A percentile compares a stretch with the other conserved stretches of the same genome.
phyloP scores from a whole-genome alignment of 2,329 filamentous ascomycete species.

The Penicillium verrucosum region DNA sequence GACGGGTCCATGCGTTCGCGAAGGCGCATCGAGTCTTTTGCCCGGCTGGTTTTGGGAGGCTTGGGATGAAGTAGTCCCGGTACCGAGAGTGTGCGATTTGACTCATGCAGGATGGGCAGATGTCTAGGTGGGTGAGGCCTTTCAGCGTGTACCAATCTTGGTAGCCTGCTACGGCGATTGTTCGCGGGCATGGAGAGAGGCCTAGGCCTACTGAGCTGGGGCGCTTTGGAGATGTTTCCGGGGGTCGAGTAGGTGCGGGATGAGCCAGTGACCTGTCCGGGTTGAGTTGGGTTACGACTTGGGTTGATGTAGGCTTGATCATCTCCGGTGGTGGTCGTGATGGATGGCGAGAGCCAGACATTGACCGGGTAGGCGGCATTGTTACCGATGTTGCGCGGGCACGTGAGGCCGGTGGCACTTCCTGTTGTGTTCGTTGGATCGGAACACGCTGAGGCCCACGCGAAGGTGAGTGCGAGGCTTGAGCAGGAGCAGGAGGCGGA shows the following conservation, averaged over 20 bases:
- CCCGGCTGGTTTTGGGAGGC: constrained; percentile 56
- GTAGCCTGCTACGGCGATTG: constrained; percentile 58
- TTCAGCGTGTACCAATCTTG: constrained; percentile 80
- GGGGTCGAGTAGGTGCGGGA: not conserved
- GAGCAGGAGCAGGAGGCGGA: constrained; percentile 3
- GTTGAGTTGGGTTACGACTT: not conserved
- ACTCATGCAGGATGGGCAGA: constrained; percentile 78
- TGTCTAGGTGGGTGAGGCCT: constrained; percentile 67
- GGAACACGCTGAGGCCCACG: constrained; percentile 4
- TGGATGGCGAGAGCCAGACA: constrained; percentile 2
- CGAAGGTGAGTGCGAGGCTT: constrained; percentile 9
- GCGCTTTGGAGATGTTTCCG: constrained; percentile 14
- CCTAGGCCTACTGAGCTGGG: constrained; percentile 21
- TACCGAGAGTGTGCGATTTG: constrained; percentile 69
- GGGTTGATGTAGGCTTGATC: not conserved
- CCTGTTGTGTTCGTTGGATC: constrained; percentile 1
- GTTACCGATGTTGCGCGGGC: constrained; percentile 12
- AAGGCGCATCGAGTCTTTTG: constrained; percentile 71
- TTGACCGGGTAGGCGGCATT: constrained; percentile 3
- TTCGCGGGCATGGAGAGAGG: constrained; percentile 68
- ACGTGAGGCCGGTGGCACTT: constrained; percentile 4
- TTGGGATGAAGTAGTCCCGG: constrained; percentile 62
- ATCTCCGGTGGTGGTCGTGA: not conserved
- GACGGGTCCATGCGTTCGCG: constrained; percentile 74
- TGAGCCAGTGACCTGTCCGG: constrained; percentile 11